A percentile compares a stretch with the other conserved stretches of the same genome.
Conservation (phyloP, 1,284 basidiomycete genomes). For the Rhodotorula sp. region DNA sequence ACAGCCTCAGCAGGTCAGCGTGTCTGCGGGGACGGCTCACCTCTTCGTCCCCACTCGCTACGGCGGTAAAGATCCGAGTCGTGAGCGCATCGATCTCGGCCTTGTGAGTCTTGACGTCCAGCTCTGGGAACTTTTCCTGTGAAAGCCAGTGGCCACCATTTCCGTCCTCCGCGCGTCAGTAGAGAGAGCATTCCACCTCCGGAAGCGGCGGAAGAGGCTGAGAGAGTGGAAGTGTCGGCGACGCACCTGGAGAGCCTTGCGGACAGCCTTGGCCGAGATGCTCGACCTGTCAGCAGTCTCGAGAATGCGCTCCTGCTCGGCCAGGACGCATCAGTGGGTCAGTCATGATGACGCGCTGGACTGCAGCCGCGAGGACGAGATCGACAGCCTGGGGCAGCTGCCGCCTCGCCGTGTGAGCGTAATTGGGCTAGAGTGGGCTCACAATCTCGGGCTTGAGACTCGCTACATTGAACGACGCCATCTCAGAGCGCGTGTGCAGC, state of each 20-base stretch:
- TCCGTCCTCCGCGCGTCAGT: too few relatives aligned
- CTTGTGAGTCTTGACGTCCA: constrained; percentile 35
- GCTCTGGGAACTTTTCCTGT: constrained; percentile 19
- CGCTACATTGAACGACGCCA: constrained; percentile 8
- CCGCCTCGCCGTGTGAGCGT: background rate
- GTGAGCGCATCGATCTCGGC: constrained; percentile 27
- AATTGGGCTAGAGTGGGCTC: background rate
- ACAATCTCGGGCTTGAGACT: constrained; percentile 12
- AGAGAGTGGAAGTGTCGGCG: background rate
- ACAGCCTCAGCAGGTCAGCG: background rate
- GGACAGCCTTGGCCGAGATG: constrained; percentile 28
- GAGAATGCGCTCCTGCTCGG: constrained; percentile 14
- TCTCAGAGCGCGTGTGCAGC: background rate
- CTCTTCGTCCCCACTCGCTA: background rate
- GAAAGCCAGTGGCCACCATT: background rate
- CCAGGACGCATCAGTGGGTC: background rate
- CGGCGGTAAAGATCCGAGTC: constrained; percentile 12
- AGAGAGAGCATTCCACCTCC: too few relatives aligned
- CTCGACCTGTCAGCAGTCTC: background rate
- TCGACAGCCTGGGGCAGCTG: too few relatives aligned
- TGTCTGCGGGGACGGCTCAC: background rate
- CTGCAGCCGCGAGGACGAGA: background rate
- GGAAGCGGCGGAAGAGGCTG: too few relatives aligned
- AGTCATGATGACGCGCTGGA: background rate
- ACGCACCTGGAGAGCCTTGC: constrained; percentile 31